Evolutionary conservation across 164 flowering plant species (phyloP).

Genomic region (Magnolia changhungtana): DNA sequence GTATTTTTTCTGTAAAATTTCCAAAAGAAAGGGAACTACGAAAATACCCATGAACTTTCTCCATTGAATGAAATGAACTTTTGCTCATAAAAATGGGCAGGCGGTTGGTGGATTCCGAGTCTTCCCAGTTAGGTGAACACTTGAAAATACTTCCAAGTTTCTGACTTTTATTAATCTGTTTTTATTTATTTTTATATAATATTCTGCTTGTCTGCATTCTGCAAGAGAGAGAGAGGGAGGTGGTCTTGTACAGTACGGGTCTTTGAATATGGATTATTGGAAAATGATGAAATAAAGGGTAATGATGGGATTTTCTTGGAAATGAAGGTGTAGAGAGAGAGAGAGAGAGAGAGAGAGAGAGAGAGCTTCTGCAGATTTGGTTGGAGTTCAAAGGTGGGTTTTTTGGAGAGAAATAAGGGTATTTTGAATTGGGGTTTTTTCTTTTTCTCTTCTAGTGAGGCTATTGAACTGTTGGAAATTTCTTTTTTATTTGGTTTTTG

Average conservation of each 20-base stretch:
- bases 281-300: background rate
- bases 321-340: background rate
- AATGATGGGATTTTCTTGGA: conserved; percentile 6
- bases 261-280: conserved; percentile 4
- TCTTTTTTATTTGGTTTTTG: background rate
- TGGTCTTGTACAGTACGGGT: conserved; percentile 6
- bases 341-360: background rate
- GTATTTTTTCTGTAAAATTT: too few relatives aligned
- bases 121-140: conserved; percentile 16
- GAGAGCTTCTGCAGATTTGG: background rate
- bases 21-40: background rate
- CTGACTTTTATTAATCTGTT: conserved; percentile 5
- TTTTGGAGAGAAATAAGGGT: background rate
- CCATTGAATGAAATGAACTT: background rate
- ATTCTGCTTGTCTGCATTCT: background rate
- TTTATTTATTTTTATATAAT: background rate
- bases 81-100: conserved; percentile 1
- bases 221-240: background rate
- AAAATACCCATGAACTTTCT: background rate
- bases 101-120: conserved; percentile 16
- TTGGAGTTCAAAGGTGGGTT: background rate
- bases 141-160: conserved; percentile 8
- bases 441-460: background rate
- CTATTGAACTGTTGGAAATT: conserved; percentile 2
- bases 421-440: background rate